A percentile compares a stretch with the other conserved stretches of the same genome.
These are phyloP conservation scores for Millerozyma acaciae DNA, from an alignment of 805 yeast species.

Conservation along the genomic window DNA sequence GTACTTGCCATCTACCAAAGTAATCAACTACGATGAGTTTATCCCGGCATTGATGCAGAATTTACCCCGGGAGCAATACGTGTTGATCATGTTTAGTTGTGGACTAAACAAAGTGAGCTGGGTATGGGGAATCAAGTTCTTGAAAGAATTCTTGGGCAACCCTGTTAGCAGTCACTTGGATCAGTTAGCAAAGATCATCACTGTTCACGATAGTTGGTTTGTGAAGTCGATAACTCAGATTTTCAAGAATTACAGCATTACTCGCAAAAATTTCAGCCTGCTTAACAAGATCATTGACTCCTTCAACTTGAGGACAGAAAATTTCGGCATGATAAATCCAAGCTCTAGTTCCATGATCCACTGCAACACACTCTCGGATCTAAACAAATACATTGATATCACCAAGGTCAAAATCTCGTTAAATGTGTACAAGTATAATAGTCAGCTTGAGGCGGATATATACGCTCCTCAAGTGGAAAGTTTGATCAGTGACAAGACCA, in stretches of 20 bases:
- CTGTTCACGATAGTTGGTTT: constrained; percentile 92
- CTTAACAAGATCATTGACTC: constrained; percentile 25
- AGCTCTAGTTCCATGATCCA: constrained; percentile 28
- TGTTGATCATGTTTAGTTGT: constrained; percentile 73
- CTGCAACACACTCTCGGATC: constrained; percentile 47
- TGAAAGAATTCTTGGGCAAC: constrained; percentile 52
- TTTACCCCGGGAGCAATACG: constrained; percentile 62
- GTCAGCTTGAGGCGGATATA: constrained; percentile 38
- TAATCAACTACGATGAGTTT: constrained; percentile 43
- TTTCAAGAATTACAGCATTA: constrained; percentile 53
- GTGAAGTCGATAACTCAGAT: constrained; percentile 73
- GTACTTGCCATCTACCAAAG: constrained; percentile 61
- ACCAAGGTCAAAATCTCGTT: constrained; percentile 73
- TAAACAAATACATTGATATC: constrained; percentile 64
- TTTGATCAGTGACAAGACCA: constrained; percentile 19
- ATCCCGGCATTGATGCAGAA: constrained; percentile 52
- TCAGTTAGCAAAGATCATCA: constrained; percentile 55
- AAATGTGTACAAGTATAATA: constrained; percentile 67
- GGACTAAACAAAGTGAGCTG: constrained; percentile 67
- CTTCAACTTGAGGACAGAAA: constrained; percentile 12
- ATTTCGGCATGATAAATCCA: background rate
- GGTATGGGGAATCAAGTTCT: constrained; percentile 62
- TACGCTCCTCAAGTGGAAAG: constrained; percentile 15
- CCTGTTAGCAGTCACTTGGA: constrained; percentile 41
- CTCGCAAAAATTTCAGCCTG: constrained; percentile 26